phyloP scores from a whole-genome alignment of 176 grass and related monocot genomes.

The Olyra latifolia region DNA sequence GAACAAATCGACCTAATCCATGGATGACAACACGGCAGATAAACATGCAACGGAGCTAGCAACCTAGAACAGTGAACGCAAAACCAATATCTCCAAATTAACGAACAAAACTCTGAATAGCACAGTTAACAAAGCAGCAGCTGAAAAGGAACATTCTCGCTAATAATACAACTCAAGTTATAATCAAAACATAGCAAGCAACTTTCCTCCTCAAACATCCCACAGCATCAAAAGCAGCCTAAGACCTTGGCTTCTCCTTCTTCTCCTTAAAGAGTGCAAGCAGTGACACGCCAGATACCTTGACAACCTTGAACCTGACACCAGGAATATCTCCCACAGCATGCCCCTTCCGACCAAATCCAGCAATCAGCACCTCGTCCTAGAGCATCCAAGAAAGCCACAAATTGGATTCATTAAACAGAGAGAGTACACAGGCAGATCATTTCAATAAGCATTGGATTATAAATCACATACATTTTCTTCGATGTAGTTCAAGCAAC shows the following conservation, averaged over 20 bases:
- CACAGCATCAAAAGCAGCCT: conserved; percentile 20
- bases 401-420: neutral
- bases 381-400: conserved; percentile 10
- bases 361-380: conserved; percentile 71
- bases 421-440: neutral
- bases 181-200: conserved; percentile 13
- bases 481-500: conserved; percentile 59
- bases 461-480: conserved; percentile 44
- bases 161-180: conserved; percentile 28
- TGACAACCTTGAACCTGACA: conserved; percentile 77
- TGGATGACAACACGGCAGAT: too few species aligned
- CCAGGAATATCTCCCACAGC: conserved; percentile 68
- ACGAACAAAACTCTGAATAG: conserved; percentile 29
- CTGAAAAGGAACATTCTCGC: conserved; percentile 4
- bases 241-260: conserved; percentile 59
- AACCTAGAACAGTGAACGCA: neutral
- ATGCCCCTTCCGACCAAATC: conserved; percentile 59
- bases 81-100: conserved; percentile 27
- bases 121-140: conserved; percentile 29
- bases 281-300: conserved; percentile 65
- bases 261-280: conserved; percentile 64
- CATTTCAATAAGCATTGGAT: neutral
- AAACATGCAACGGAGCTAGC: neutral
- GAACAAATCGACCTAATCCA: neutral
- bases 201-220: conserved; percentile 1